Percentiles rank a stretch among this genome's conserved stretches.
phyloP scores from a whole-genome alignment of 495 filamentous ascomycete species.

The Jackrogersella multiformis region DNA sequence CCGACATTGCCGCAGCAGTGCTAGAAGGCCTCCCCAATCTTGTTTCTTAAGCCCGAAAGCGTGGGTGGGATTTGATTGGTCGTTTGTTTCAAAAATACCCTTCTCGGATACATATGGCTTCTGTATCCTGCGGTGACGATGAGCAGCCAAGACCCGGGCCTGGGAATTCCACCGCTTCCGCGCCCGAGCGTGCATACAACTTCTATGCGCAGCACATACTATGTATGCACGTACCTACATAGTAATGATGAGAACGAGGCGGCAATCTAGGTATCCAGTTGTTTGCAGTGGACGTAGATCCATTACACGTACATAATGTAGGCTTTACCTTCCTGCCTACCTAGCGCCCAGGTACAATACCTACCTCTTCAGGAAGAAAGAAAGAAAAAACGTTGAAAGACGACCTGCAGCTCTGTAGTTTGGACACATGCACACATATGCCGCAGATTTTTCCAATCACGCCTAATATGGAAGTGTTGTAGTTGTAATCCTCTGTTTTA shows the following conservation, averaged over 20 bases:
- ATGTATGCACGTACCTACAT: slow-evolving; percentile 5
- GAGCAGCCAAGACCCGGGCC: slow-evolving; percentile 24
- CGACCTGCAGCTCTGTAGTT: too few species aligned
- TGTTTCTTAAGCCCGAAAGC: slow-evolving; percentile 13
- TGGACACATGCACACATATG: slow-evolving; percentile 2
- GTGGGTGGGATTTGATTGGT: slow-evolving; percentile 19
- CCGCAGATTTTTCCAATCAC: background rate
- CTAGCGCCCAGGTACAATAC: too few species aligned
- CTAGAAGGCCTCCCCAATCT: slow-evolving; percentile 9
- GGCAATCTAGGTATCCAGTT: slow-evolving; percentile 24
- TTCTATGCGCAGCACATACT: background rate
- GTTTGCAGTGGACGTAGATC: slow-evolving; percentile 13
- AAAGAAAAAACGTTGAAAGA: too few species aligned
- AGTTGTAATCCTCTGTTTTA: background rate
- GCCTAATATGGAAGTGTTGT: background rate
- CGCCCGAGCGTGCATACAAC: slow-evolving; percentile 32
- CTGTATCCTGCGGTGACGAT: slow-evolving; percentile 24
- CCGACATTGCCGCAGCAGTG: slow-evolving; percentile 21
- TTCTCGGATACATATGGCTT: slow-evolving; percentile 12
- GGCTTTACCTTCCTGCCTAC: background rate
- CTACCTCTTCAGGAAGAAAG: too few species aligned
- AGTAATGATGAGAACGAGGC: slow-evolving; percentile 12
- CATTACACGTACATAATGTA: slow-evolving; percentile 11
- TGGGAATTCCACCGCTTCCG: slow-evolving; percentile 10
- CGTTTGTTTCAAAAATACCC: slow-evolving; percentile 19